phyloP scores from a whole-genome alignment of 495 filamentous ascomycete genomes.

The Penicillium paxilli region DNA sequence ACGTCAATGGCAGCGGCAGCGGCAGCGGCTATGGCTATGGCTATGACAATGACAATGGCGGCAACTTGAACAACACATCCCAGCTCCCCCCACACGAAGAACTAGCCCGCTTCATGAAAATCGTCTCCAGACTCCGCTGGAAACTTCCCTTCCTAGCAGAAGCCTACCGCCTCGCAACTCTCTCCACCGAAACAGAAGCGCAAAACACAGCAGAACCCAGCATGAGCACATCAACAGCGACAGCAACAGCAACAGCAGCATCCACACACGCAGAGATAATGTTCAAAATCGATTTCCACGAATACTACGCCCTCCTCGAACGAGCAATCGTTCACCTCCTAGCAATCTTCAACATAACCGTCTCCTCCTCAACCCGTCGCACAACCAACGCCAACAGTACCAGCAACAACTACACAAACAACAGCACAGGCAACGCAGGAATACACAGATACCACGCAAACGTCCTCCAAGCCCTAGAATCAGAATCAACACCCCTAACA shows the following conservation, averaged over 20 bases:
- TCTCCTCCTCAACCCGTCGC: constrained; percentile 26
- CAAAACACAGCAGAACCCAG: background rate
- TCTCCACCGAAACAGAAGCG: constrained; percentile 8
- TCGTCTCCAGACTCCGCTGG: constrained; percentile 58
- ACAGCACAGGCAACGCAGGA: too few relatives aligned
- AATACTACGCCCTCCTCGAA: constrained; percentile 68
- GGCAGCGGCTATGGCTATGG: too few relatives aligned
- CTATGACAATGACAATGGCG: background rate
- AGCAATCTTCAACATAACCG: constrained; percentile 52
- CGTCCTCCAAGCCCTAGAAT: constrained; percentile 56
- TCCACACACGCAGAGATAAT: constrained; percentile 53
- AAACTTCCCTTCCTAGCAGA: constrained; percentile 57
- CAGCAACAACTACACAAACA: too few relatives aligned
- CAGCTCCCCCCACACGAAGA: constrained; percentile 38
- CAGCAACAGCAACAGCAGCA: background rate
- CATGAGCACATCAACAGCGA: too few relatives aligned
- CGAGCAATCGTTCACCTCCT: constrained; percentile 62
- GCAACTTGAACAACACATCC: background rate
- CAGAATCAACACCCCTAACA: constrained; percentile 49
- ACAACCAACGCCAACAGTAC: background rate
- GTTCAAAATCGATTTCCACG: constrained; percentile 72
- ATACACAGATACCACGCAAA: constrained; percentile 64
- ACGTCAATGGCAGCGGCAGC: too few relatives aligned
- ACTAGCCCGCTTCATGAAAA: constrained; percentile 55
- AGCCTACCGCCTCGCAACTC: constrained; percentile 50